Evolutionary conservation across 2,329 filamentous ascomycete genomes (phyloP).

Genomic region (Beauveria medogensis): DNA sequence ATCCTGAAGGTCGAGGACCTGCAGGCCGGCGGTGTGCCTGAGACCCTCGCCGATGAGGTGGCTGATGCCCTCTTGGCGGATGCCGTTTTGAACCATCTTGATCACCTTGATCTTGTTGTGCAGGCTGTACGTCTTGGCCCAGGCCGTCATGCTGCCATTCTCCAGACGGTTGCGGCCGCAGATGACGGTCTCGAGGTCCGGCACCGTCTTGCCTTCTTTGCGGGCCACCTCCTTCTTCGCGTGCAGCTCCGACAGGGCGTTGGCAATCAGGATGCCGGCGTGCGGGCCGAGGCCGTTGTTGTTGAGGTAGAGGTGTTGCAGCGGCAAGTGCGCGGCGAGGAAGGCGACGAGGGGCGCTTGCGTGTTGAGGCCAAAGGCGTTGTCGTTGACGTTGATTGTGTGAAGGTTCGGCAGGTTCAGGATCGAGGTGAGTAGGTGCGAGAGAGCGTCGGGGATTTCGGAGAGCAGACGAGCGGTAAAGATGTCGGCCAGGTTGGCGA

Average conservation of each 20-base stretch:
- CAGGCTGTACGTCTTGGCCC: conserved; percentile 79
- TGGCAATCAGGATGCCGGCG: conserved; percentile 80
- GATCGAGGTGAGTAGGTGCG: conserved; percentile 75
- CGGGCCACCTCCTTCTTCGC: conserved; percentile 74
- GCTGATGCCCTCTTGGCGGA: conserved; percentile 85
- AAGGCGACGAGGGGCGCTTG: conserved; percentile 90
- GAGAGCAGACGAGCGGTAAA: conserved; percentile 89
- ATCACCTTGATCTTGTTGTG: conserved; percentile 76
- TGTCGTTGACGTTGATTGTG: conserved; percentile 94
- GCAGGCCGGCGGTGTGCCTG: conserved; percentile 57
- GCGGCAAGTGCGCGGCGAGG: conserved; percentile 76
- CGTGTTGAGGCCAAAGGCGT: conserved; percentile 94
- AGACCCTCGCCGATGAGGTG: conserved; percentile 74
- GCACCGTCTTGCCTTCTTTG: conserved; percentile 62
- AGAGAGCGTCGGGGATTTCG: conserved; percentile 88
- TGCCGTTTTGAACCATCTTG: conserved; percentile 98
- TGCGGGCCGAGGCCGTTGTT: conserved; percentile 96
- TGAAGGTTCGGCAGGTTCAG: conserved; percentile 78
- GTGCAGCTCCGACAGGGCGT: conserved; percentile 77
- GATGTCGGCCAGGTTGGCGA: conserved; percentile 91
- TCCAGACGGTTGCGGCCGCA: conserved; percentile 94
- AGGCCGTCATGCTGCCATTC: conserved; percentile 92
- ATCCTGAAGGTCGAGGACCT: conserved; percentile 85
- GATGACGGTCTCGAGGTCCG: conserved; percentile 88
- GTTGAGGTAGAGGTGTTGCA: conserved; percentile 92